These are phyloP conservation scores for Aspergillus leporis DNA, from an alignment of 495 filamentous ascomycete genomes.

Conservation along the genomic window DNA sequence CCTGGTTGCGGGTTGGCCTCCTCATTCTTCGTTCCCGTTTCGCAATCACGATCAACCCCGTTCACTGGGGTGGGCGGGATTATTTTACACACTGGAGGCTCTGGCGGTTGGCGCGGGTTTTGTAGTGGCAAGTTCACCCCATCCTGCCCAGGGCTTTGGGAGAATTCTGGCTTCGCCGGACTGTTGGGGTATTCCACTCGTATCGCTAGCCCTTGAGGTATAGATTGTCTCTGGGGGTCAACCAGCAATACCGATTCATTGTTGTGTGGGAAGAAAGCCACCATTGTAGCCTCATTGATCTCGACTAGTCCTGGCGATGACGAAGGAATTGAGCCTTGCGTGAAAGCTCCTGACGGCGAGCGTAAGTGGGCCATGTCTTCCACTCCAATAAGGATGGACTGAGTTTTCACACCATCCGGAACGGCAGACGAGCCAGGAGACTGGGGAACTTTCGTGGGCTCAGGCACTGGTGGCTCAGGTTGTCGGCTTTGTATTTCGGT, in stretches of 20 bases:
- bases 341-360: slow-evolving; percentile 47
- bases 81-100: slow-evolving; percentile 69
- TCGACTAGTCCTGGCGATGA: slow-evolving; percentile 54
- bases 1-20: slow-evolving; percentile 38
- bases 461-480: slow-evolving; percentile 25
- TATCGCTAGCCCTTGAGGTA: slow-evolving; percentile 22
- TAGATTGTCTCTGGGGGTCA: slow-evolving; percentile 58
- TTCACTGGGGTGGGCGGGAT: slow-evolving; percentile 71
- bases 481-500: slow-evolving; percentile 28
- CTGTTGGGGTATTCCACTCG: slow-evolving; percentile 25
- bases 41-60: slow-evolving; percentile 52
- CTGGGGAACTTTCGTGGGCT: slow-evolving; percentile 1
- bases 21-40: slow-evolving; percentile 39
- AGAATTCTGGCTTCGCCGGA: slow-evolving; percentile 27
- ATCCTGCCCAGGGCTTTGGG: slow-evolving; percentile 41
- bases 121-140: slow-evolving; percentile 67
- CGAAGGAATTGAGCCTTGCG: slow-evolving; percentile 49
- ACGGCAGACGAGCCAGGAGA: slow-evolving; percentile 11
- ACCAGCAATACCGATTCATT: slow-evolving; percentile 80
- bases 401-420: slow-evolving; percentile 25
- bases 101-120: slow-evolving; percentile 72
- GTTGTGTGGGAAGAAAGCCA: slow-evolving; percentile 83
- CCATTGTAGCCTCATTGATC: slow-evolving; percentile 73
- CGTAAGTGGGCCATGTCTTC: slow-evolving; percentile 41
- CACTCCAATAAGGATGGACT: slow-evolving; percentile 30